Evolutionary conservation across 164 flowering plant genomes (phyloP), one percentile per base, ranked within the genome.

Genomic region (Stephania japonica): DNA sequence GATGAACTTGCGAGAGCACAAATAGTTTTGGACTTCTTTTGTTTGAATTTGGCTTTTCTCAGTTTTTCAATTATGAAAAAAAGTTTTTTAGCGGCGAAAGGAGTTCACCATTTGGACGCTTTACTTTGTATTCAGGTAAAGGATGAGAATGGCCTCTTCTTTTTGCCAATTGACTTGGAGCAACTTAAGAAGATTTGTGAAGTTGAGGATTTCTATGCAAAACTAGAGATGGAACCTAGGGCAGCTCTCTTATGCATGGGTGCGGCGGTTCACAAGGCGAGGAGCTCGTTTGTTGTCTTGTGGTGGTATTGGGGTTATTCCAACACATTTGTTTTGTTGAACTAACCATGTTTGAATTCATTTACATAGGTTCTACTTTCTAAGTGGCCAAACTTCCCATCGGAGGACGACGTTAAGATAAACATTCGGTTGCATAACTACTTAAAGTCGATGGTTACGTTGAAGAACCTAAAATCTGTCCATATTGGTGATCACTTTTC

Each of bases 381-480:
- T 61, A 78, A 83, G 67, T 70, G 73, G 77, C 82, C 78, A 42
- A 73, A 75, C 12, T 24, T 44, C 70, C 75, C 66, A 63, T 61
- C 79, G 38, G 89, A 80, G 44, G 84, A 81, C 53, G 78, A 71
- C 19, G 73, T 14, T 67, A 96, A 84, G 83, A 85, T 96, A 73
- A 88, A 88, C 69, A 83, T 92, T 72, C 91, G 97, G 38, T 78
- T 90, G 72, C 85, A 90, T 73, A 96, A 89, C 80, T 82, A 84
- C 70, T 90, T 93, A 49, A 91, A 93, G 76, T 85, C 95, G 27
- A 76, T 88, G 81, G 89, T 93, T 83, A 89, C 94, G 65, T 77
- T 96, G 77, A 96, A 86, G 88, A 91, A 88, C 77, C 80, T 96
- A 65, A 96, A 93, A 83, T 92, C 99, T 67, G 98, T 97, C 70